Percentiles rank a stretch among this genome's conserved stretches.
Evolutionary conservation across 495 filamentous ascomycete species (phyloP).

Genomic region (Mytilinidion resinicola): DNA sequence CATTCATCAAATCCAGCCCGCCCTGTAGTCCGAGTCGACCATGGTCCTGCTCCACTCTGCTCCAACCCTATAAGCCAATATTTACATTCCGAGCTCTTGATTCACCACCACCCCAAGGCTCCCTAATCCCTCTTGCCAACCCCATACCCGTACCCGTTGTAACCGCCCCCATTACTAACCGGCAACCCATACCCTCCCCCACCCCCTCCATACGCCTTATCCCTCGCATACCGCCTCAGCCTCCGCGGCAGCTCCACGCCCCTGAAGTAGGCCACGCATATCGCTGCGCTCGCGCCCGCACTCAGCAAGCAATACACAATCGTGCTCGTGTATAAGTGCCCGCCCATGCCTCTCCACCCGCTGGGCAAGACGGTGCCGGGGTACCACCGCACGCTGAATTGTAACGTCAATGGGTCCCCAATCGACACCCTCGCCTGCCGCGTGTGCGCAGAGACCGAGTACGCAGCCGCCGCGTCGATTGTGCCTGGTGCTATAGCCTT

Average conservation of each 20-base stretch:
- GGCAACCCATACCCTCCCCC: slow-evolving; percentile 34
- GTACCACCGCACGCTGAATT: slow-evolving; percentile 81
- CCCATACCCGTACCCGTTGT: slow-evolving; percentile 30
- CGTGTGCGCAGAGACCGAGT: slow-evolving; percentile 63
- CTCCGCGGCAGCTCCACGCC: slow-evolving; percentile 53
- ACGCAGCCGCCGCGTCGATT: slow-evolving; percentile 78
- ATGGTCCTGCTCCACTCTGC: too few relatives aligned
- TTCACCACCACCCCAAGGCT: too few relatives aligned
- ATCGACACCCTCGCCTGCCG: slow-evolving; percentile 65
- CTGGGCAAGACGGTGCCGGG: slow-evolving; percentile 60
- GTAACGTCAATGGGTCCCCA: slow-evolving; percentile 75
- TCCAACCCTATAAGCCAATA: too few relatives aligned
- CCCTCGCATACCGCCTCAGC: slow-evolving; percentile 39
- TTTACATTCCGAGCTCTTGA: too few relatives aligned
- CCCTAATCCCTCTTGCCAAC: slow-evolving; percentile 26
- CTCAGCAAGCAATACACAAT: slow-evolving; percentile 57
- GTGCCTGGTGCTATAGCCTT: slow-evolving; percentile 51
- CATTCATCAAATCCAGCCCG: too few relatives aligned
- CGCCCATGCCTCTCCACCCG: slow-evolving; percentile 52
- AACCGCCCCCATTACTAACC: slow-evolving; percentile 21
- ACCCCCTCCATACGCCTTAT: slow-evolving; percentile 22
- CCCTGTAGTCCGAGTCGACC: too few relatives aligned
- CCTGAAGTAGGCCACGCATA: slow-evolving; percentile 56
- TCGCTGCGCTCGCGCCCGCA: slow-evolving; percentile 49
- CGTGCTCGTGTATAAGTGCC: slow-evolving; percentile 60